A percentile compares a stretch with the other conserved stretches of the same genome.
Evolutionary conservation across 768 basidiomycete genomes (phyloP).

Genomic region (Rickenella mellea): DNA sequence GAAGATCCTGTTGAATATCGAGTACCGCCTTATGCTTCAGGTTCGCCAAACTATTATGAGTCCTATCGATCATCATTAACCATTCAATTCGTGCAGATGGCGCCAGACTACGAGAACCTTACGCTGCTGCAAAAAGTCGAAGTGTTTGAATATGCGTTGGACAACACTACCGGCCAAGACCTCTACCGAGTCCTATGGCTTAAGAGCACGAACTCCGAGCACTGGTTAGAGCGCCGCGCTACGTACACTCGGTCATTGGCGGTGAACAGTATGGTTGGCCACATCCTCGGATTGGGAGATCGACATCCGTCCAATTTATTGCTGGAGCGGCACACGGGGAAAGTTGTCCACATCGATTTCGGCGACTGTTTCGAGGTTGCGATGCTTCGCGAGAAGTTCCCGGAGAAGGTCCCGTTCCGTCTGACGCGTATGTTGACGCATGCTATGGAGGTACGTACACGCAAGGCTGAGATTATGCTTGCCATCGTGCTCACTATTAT

Average conservation of each 20-base stretch:
- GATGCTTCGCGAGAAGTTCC: constrained; percentile 97
- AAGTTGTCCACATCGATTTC: constrained; percentile 94
- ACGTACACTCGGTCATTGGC: constrained; percentile 94
- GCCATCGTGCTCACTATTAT: background rate
- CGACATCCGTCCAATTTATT: constrained; percentile 94
- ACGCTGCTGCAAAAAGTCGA: constrained; percentile 96
- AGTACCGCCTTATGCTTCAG: constrained; percentile 98
- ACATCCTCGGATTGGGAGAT: constrained; percentile 96
- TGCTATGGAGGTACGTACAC: constrained; percentile 83
- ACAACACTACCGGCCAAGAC: constrained; percentile 98
- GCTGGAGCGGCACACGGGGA: constrained; percentile 83
- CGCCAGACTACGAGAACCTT: constrained; percentile 94
- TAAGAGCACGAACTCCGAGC: constrained; percentile 90
- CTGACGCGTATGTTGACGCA: constrained; percentile 97
- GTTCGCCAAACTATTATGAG: constrained; percentile 27
- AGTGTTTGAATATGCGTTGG: constrained; percentile 96
- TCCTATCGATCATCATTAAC: background rate
- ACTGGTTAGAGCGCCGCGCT: constrained; percentile 94
- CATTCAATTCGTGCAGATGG: constrained; percentile 60
- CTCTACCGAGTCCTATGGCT: constrained; percentile 95
- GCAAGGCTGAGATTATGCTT: background rate
- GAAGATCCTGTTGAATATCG: constrained; percentile 94
- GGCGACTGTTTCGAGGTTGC: constrained; percentile 99
- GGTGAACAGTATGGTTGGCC: constrained; percentile 97
- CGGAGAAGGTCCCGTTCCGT: constrained; percentile 97